Base-by-base conservation (phyloP, 768 basidiomycete species). In the Lactarius vividus region DNA sequence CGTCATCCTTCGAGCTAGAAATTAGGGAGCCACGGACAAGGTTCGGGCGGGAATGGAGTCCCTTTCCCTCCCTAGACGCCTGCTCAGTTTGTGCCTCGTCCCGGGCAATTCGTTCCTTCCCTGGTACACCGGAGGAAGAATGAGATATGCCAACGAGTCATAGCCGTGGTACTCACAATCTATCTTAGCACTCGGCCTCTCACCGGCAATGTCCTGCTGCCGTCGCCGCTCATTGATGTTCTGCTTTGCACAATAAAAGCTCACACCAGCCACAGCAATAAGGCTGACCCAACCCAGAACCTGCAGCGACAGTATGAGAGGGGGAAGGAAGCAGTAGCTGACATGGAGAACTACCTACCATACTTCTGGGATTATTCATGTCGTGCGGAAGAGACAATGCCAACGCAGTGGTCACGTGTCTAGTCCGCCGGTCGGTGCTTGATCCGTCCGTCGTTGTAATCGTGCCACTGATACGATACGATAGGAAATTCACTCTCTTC, bases 161-260 rank as follows among this genome's bases (percentile, higher is more conserved):
- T 23, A 29, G 5, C 29, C 18, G 18, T 35, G 28, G 29, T 37
- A 71, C 74, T 64, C 35, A 77, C 77, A 76, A 58, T 77, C 72
- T 23, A 75, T 69, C 58, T 74, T 77, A 67, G 76, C 75, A 53
- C 73, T 72, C 31, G 77, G 73, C 61, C 78, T 71, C 26, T 70
- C 68, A 13, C 78, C 79, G 13, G 66, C 54, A 29, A 68, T 69
- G 28, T 74, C 74, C 65, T 78, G 78, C 40, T 70, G 64, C 62
- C 70, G 71, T 37, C 79, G 66, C 33, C 78, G 72, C n/a, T 75
- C 75, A 69, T 78, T 73, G 70, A 80, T 76, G 57, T 69, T 71
- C 63, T 75, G 72, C 60, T 76, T 77, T 13, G 79, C 78, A 60
- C 66, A 79, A 69, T 76, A 76, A 69, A 77, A 79, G 57, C 78